phyloP scores from a whole-genome alignment of 2,329 filamentous ascomycete species.

The Sphaerulina musiva region DNA sequence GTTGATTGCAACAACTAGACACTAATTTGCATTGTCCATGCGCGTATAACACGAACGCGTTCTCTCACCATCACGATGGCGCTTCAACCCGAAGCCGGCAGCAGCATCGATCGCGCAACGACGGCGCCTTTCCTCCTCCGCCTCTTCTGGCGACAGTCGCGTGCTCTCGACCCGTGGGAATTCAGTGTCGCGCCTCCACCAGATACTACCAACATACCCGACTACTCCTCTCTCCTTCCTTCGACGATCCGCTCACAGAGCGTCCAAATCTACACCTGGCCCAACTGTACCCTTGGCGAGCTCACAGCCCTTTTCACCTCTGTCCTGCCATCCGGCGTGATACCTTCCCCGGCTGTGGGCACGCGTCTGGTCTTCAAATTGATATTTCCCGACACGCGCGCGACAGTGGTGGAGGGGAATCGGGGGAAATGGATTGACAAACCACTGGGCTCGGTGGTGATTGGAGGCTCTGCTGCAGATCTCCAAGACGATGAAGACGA shows the following conservation, averaged over 20 bases:
- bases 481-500: slow-evolving; percentile 30
- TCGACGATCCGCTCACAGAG: slow-evolving; percentile 36
- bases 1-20: not conserved
- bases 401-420: slow-evolving; percentile 37
- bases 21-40: not conserved
- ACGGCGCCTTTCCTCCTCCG: slow-evolving; percentile 78
- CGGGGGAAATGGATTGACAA: slow-evolving; percentile 64
- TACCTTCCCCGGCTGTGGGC: slow-evolving; percentile 69
- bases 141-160: slow-evolving; percentile 70
- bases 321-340: slow-evolving; percentile 55
- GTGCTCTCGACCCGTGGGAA: slow-evolving; percentile 70
- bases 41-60: not conserved
- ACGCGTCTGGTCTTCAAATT: slow-evolving; percentile 83
- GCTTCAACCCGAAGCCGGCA: slow-evolving; percentile 31
- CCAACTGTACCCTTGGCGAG: slow-evolving; percentile 71
- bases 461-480: slow-evolving; percentile 46
- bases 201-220: slow-evolving; percentile 27
- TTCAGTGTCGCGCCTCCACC: slow-evolving; percentile 50
- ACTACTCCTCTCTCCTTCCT: slow-evolving; percentile 52
- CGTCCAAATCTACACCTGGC: slow-evolving; percentile 80
- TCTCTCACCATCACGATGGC: slow-evolving; percentile 24
- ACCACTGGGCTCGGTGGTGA: slow-evolving; percentile 74
- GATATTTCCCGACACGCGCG: slow-evolving; percentile 68
- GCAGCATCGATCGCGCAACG: slow-evolving; percentile 58
- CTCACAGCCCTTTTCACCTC: slow-evolving; percentile 69